These are phyloP conservation scores for Chytriomyces sp. DNA, from an alignment of 192 early-diverging fungal genomes.

Conservation along the genomic window DNA sequence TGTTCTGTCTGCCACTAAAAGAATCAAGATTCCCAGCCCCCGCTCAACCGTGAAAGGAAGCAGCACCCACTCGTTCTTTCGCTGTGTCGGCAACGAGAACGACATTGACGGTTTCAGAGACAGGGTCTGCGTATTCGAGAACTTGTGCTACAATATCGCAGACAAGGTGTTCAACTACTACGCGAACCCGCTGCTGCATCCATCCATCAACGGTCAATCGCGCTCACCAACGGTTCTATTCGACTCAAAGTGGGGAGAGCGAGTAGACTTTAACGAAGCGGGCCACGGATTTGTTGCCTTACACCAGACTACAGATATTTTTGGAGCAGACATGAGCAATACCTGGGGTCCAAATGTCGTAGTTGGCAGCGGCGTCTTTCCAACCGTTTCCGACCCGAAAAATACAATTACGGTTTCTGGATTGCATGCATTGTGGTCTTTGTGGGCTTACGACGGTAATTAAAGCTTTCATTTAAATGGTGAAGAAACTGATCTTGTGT, in stretches of 20 bases:
- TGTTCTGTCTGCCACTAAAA: too few species aligned
- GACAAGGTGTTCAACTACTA: constrained; percentile 25
- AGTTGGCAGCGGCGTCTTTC: not conserved
- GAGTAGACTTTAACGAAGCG: constrained; percentile 13
- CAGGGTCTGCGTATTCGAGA: constrained; percentile 34
- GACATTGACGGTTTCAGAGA: constrained; percentile 14
- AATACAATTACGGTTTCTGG: not conserved
- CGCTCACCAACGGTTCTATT: constrained; percentile 25
- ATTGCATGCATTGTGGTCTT: constrained; percentile 28
- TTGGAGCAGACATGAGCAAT: not conserved
- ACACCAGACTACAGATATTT: constrained; percentile 18
- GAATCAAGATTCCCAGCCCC: too few species aligned
- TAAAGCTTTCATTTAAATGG: not conserved
- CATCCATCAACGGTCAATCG: not conserved
- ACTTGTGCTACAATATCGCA: constrained; percentile 34
- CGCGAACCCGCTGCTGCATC: not conserved
- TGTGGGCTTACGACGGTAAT: constrained; percentile 31
- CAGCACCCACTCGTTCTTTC: constrained; percentile 1
- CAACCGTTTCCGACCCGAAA: constrained; percentile 13
- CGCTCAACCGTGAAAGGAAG: too few species aligned
- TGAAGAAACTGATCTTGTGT: too few species aligned
- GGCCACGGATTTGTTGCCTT: constrained; percentile 34
- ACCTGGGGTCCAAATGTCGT: constrained; percentile 16
- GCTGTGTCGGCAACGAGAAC: constrained; percentile 34
- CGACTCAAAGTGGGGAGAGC: constrained; percentile 21